These are phyloP conservation scores for Xylaria sp. DNA, from an alignment of 2,329 filamentous ascomycete genomes.

Conservation along the genomic window DNA sequence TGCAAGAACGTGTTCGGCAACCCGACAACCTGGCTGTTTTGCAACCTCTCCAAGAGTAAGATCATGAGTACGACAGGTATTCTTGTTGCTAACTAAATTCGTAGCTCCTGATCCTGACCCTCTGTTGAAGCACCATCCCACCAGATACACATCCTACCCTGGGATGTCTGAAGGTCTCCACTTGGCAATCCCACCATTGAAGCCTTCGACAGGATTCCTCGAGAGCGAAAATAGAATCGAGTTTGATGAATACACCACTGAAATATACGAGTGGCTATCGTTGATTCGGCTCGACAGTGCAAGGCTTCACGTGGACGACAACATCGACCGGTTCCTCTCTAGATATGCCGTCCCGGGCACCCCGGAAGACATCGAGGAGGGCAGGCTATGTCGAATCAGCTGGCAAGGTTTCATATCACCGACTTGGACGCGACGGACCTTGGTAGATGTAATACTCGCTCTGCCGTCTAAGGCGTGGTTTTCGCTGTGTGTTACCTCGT, in stretches of 20 bases:
- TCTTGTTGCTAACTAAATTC: constrained; percentile 11
- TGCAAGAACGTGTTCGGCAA: constrained; percentile 74
- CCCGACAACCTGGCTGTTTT: constrained; percentile 77
- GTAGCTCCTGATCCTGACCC: constrained; percentile 54
- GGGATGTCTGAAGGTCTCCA: constrained; percentile 32
- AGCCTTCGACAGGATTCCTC: constrained; percentile 36
- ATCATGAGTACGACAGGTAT: not conserved
- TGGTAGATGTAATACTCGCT: constrained; percentile 49
- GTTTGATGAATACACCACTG: constrained; percentile 64
- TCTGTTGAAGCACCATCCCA: constrained; percentile 49
- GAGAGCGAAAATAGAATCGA: constrained; percentile 46
- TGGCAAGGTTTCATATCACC: constrained; percentile 63
- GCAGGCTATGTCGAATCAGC: constrained; percentile 52
- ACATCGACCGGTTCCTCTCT: constrained; percentile 69
- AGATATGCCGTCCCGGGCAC: constrained; percentile 63
- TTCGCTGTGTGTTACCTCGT: constrained; percentile 54
- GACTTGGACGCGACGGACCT: constrained; percentile 52
- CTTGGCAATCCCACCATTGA: constrained; percentile 40
- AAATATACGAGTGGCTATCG: constrained; percentile 75
- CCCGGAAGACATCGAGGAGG: constrained; percentile 24
- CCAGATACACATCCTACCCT: constrained; percentile 44
- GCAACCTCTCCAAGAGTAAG: constrained; percentile 59
- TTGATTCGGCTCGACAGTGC: constrained; percentile 68
- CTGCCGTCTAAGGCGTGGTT: constrained; percentile 57
- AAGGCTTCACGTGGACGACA: constrained; percentile 59